phyloP scores from a whole-genome alignment of 495 filamentous ascomycete genomes.

The Aspergillus incahuasiensis region DNA sequence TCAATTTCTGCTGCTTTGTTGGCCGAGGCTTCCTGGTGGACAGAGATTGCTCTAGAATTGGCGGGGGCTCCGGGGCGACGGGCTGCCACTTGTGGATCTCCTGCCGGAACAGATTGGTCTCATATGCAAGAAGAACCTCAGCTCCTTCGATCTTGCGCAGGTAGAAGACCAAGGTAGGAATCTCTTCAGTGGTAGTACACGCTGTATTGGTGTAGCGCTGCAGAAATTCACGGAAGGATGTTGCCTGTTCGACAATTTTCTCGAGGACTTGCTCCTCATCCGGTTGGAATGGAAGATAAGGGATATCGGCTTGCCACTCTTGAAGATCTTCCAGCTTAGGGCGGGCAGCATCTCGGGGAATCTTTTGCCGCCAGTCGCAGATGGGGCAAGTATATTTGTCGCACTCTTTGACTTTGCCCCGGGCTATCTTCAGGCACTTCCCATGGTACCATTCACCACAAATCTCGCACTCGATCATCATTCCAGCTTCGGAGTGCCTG shows the following conservation, averaged over 20 bases:
- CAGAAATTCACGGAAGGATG: constrained; percentile 79
- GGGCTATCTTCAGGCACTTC: constrained; percentile 96
- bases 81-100: constrained; percentile 96
- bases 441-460: constrained; percentile 99
- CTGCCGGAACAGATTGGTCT: constrained; percentile 96
- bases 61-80: constrained; percentile 78
- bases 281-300: constrained; percentile 83
- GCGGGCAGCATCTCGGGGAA: constrained; percentile 94
- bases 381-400: constrained; percentile 98
- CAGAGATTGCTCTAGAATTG: constrained; percentile 74
- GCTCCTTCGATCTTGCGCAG: constrained; percentile 97
- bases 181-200: constrained; percentile 77
- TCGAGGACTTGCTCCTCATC: constrained; percentile 86
- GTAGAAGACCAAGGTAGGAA: constrained; percentile 90
- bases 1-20: constrained; percentile 95
- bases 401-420: constrained; percentile 95
- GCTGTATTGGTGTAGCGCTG: constrained; percentile 72
- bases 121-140: constrained; percentile 84
- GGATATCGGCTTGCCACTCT: constrained; percentile 82
- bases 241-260: constrained; percentile 78
- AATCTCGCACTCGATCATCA: constrained; percentile 99
- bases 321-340: constrained; percentile 92
- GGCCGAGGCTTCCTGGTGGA: constrained; percentile 97
- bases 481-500: constrained; percentile 83
- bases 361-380: constrained; percentile 96